Evolutionary conservation across 75 land plant species (phyloP), one percentile per base, ranked within the genome.

Genomic region (Isoetes taiwanensis): DNA sequence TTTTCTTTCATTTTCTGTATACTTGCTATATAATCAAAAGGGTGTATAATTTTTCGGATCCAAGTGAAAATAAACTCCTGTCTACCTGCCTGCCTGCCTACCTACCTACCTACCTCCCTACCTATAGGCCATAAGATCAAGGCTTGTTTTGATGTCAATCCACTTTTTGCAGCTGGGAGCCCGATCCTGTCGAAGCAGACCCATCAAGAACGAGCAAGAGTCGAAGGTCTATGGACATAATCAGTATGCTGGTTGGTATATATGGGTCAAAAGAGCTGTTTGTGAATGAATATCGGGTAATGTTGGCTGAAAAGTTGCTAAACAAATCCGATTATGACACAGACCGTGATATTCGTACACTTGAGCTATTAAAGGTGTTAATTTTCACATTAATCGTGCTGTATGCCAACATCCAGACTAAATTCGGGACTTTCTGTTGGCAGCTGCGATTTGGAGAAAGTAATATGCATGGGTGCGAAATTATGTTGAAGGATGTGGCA

Each of bases 381-480:
- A 43, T 25, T 14, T 20, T 9, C 25, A 23, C 28, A 0, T 48
- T 53, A 52, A 17, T 39, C 14, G 14, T 17, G 3, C 41, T 20
- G 26, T 19, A 19, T 37, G 20, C 19, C 17, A 28, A 60, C 37
- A 8, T 34, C 27, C 57, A 1, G 28, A 23, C 8, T 0, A 16
- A n/a, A 12, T 9, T 32, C 23, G 54, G 29, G 21, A 64, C 29
- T 43, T 41, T 23, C 17, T 46, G 25, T 73, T 40, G 34, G 31
- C 72, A 91, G 97, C 78, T 91, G 65, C 87, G 83, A 43, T 91
- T 90, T 78, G 97, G 97, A 67, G 97, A 91, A 72, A 75, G 77
- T 39, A 91, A 87, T 69, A 87, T 91, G 97, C 97, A 83, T 54
- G 81, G 71, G 24, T 91, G 97, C 67, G 97, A 91, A 71, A 87